Conservation (phyloP, 139 green algal species). For the Auxenochlorella protothecoides region DNA sequence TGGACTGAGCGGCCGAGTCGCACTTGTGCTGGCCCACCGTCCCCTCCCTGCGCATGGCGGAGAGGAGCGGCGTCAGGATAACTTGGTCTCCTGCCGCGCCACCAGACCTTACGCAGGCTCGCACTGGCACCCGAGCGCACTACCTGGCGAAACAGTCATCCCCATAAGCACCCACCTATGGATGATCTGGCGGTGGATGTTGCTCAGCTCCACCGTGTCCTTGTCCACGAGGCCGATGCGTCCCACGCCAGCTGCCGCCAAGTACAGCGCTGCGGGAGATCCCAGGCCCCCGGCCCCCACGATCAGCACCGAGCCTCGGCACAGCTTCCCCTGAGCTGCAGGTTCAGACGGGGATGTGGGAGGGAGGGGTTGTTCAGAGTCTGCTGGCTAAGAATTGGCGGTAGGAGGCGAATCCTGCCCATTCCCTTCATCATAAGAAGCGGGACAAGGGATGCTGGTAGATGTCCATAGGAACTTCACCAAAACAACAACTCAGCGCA, state of each 20-base stretch:
- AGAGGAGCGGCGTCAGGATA: not conserved
- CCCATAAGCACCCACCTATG: slow-evolving; percentile 28
- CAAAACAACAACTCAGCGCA: slow-evolving; percentile 1
- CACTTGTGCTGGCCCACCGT: slow-evolving; percentile 68
- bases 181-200: slow-evolving; percentile 80
- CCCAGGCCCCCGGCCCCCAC: slow-evolving; percentile 83
- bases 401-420: not conserved
- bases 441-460: no score
- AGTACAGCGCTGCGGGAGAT: slow-evolving; percentile 72
- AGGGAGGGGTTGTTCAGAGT: not conserved
- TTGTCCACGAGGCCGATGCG: slow-evolving; percentile 71
- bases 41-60: slow-evolving; percentile 27
- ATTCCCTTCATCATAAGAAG: no score
- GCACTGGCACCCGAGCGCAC: no score
- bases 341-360: not conserved
- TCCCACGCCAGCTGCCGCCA: slow-evolving; percentile 72
- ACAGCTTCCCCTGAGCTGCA: slow-evolving; percentile 59
- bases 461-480: no score
- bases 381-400: not conserved
- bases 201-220: slow-evolving; percentile 75
- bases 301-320: slow-evolving; percentile 55
- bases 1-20: slow-evolving; percentile 48
- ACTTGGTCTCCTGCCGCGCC: no score
- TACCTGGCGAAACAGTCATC: no score
- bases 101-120: no score